Evolutionary conservation across 2,329 filamentous ascomycete genomes (phyloP).

Genomic region (Magnaporthales sp.): DNA sequence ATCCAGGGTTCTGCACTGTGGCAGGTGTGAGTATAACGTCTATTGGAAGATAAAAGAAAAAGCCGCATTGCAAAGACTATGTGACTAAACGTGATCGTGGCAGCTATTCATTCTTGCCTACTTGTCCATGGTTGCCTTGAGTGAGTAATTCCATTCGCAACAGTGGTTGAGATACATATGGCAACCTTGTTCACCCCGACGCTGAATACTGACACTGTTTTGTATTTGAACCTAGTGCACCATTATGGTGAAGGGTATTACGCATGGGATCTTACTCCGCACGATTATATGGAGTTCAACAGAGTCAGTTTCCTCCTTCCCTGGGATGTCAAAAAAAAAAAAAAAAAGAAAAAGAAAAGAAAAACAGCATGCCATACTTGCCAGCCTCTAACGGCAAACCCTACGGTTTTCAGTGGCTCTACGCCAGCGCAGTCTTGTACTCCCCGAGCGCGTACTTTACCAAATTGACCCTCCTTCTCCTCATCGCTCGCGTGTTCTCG

Average conservation of each 20-base stretch:
- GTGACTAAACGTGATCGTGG: neutral
- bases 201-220: neutral
- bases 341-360: no score
- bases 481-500: conserved; percentile 16
- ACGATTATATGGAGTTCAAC: neutral
- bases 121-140: neutral
- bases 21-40: neutral
- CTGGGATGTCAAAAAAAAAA: neutral
- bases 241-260: conserved; percentile 1
- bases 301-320: neutral
- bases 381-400: neutral
- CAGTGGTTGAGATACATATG: no score
- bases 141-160: no score
- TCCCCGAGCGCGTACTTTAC: conserved; percentile 13
- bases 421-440: conserved; percentile 13
- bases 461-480: conserved; percentile 17
- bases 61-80: no score
- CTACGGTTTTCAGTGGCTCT: conserved; percentile 7
- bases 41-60: no score
- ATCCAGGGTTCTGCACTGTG: neutral
- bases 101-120: neutral
- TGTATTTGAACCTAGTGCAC: neutral
- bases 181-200: neutral
- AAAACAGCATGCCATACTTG: no score
- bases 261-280: neutral